These are phyloP conservation scores for Aspergillus nomiae DNA, from an alignment of 2,329 filamentous ascomycete genomes.

Conservation along the genomic window DNA sequence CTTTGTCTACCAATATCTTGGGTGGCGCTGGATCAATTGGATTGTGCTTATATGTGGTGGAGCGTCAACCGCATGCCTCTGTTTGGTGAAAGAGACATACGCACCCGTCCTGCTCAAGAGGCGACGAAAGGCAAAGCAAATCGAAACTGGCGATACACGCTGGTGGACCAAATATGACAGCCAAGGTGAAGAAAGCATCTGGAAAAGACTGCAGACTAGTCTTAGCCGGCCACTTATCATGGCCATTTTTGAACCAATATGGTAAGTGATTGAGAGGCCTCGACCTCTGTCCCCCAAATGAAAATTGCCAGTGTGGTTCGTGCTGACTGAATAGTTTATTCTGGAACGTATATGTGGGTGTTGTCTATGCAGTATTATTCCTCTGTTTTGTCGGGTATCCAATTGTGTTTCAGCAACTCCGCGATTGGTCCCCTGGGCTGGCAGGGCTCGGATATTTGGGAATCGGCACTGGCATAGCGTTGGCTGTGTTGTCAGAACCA, in stretches of 20 bases:
- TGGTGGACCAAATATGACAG: slow-evolving; percentile 76
- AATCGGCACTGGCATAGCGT: slow-evolving; percentile 49
- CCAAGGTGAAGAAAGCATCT: slow-evolving; percentile 50
- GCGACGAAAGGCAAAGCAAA: slow-evolving; percentile 60
- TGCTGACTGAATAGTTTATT: slow-evolving; percentile 51
- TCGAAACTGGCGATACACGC: slow-evolving; percentile 64
- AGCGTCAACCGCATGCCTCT: slow-evolving; percentile 59
- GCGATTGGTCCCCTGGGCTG: slow-evolving; percentile 70
- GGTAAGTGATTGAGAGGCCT: slow-evolving; percentile 49
- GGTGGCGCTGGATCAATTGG: slow-evolving; percentile 83
- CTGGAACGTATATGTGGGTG: slow-evolving; percentile 64
- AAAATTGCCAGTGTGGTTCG: not conserved
- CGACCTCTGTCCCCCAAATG: not conserved
- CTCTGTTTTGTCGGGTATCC: slow-evolving; percentile 83
- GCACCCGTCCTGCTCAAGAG: slow-evolving; percentile 65
- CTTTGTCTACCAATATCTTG: slow-evolving; percentile 53
- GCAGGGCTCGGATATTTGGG: slow-evolving; percentile 73
- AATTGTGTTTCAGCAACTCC: slow-evolving; percentile 68
- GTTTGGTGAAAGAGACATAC: slow-evolving; percentile 69
- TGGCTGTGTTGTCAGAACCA: slow-evolving; percentile 57
- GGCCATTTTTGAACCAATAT: slow-evolving; percentile 68
- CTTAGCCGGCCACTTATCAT: slow-evolving; percentile 71
- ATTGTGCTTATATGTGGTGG: slow-evolving; percentile 69
- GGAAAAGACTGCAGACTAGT: slow-evolving; percentile 64
- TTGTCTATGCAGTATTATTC: slow-evolving; percentile 80